phyloP scores from a whole-genome alignment of 2,329 filamentous ascomycete species.

The Colletotrichum gloeosporioides region DNA sequence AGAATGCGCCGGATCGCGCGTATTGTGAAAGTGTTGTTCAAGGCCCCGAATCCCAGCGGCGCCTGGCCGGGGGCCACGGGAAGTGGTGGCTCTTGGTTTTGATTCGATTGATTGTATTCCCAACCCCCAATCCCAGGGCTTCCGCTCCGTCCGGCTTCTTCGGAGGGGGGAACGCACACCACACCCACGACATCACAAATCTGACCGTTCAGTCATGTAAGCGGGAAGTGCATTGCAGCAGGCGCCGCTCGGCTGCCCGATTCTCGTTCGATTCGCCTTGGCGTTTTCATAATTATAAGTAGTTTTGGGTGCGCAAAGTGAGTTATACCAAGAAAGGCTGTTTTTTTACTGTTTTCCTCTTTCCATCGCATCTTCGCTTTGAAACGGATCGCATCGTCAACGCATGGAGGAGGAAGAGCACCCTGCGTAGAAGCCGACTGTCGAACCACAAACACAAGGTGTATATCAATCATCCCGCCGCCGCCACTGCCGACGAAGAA shows the following conservation, averaged over 20 bases:
- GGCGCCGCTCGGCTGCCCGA: neutral
- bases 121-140: neutral
- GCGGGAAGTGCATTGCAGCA: neutral
- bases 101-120: neutral
- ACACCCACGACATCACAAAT: neutral
- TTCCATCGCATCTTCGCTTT: neutral
- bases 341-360: neutral
- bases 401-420: neutral
- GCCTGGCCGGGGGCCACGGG: neutral
- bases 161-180: neutral
- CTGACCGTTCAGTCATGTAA: constrained; percentile 9
- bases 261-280: neutral
- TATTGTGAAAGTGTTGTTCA: neutral
- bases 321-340: neutral
- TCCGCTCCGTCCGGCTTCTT: constrained; percentile 21
- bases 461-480: neutral
- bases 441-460: neutral
- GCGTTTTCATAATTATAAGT: constrained; percentile 1
- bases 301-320: neutral
- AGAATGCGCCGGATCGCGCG: neutral
- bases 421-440: neutral
- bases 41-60: neutral
- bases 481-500: neutral
- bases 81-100: neutral
- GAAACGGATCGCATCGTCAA: neutral